Evolutionary conservation across 768 basidiomycete genomes (phyloP), one percentile per base, ranked within the genome.

Genomic region (Lentinus brumalis): DNA sequence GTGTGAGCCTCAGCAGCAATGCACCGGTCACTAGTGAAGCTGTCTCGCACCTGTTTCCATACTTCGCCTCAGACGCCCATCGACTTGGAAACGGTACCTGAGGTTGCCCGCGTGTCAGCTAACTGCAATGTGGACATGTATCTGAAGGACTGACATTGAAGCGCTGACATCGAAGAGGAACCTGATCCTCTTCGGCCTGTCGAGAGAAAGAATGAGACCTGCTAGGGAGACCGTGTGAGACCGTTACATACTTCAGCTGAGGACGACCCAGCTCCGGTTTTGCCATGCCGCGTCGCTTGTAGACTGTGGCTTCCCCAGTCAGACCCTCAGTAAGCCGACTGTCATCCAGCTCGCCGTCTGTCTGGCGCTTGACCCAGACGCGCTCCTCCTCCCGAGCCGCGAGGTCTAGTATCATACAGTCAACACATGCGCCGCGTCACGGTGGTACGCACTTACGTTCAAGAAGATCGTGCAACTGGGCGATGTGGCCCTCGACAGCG

Each of bases 81-180:
- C 87, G 56, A 87, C 86, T 61, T 89, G 87, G 76, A 89, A 89
- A 5, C 87, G 86, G 69, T 87, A 88, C 83, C 84, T 86, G 56
- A 15, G 51, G 40, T 53, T 21, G 31, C n/a, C 12, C 12, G 30
- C 16, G 16, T 55, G 53, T 4, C 41, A 61, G 35, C 10, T 3
- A 39, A 40, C 46, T 11, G n/a, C 38, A 1, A n/a, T 35, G 1
- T 41, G 18, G n/a, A 29, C 3, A 18, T 14, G 38, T 21, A 9
- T 2, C 9, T 26, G 21, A 26, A 26, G 21, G 21, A 63, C 78
- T 42, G 64, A 82, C 87, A 89, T 89, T 0, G 87, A 89, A 29
- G 83, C 87, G 67, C 86, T 87, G 49, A 89, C 74, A 67, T 89
- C 87, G 63, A 89, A 89, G 32, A 89, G 75, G 66, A 89, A 87